Base-by-base conservation (phyloP, 371 early-diverging fungal species). In the Fennellomyces sp. region DNA sequence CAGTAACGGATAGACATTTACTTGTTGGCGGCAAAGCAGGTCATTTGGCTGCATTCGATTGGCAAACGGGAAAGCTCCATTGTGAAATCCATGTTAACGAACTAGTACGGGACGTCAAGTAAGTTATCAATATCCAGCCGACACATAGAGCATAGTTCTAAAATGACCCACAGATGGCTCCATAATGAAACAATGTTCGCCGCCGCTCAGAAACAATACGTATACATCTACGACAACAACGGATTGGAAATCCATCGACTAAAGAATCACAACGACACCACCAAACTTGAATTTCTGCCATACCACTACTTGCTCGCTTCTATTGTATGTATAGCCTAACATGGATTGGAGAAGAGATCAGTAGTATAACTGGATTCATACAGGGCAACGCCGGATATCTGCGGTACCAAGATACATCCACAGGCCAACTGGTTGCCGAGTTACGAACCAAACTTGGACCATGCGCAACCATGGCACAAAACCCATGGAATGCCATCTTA, bases 171-270 rank as follows among this genome's bases (percentile, higher is more conserved):
- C n/a, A 89, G 89, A 51, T 95, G 94, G 93, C 87, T 98, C 26
- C 97, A 99, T 72, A 96, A 97, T 76, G 95, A 98, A 76, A 92
- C 87, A n/a, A 80, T 97, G 85, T 93, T 96, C 74, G 99, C 99
- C 3, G 94, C 58, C 13, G 99, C 99, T 21, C 99, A 99, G 83
- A 95, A 94, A 74, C 90, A 95, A 74, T 88, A 91, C 66, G 94
- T 94, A 0, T 99, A 92, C 64, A 95, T 99, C 54, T 99, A 99
- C 74, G 97, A 99, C 78, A 84, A 90, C 58, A 83, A 84, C 5
- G 99, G 99, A 25, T 73, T 91, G 19, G 99, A 99, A 76, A 72
- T 99, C 27, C 99, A 99, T 75, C 92, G 93, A 49, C 66, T 99
- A 63, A 81, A 89, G 58, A 86, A 93, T 38, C 95, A 97, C 66